phyloP scores from a whole-genome alignment of 306 rosid species.

The Sophora flavescens region DNA sequence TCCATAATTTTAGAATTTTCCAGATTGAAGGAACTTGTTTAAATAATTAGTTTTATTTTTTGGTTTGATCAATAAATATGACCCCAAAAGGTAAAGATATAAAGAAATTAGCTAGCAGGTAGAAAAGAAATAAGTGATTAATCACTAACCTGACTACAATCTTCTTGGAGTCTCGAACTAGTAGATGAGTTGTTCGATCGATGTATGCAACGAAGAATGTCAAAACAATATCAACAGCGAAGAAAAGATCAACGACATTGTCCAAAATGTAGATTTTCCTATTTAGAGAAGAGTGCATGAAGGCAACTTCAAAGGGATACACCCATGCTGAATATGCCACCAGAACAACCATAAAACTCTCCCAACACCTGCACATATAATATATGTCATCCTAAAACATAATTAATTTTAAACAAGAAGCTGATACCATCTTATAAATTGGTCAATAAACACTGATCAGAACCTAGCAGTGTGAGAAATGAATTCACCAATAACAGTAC shows the following conservation, averaged over 20 bases:
- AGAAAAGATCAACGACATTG: conserved; percentile 73
- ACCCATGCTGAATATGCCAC: conserved; percentile 89
- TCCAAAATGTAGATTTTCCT: conserved; percentile 59
- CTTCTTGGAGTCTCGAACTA: conserved; percentile 69
- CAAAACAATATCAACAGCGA: conserved; percentile 71
- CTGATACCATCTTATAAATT: no score
- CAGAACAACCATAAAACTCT: conserved; percentile 75
- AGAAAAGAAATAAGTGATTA: background rate
- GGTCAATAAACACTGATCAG: background rate
- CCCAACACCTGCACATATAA: conserved; percentile 73
- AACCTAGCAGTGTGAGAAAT: background rate
- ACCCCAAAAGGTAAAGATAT: background rate
- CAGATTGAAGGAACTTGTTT: background rate
- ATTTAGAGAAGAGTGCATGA: conserved; percentile 51
- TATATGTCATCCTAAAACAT: background rate
- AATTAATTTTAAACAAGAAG: background rate
- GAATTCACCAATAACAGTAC: conserved; percentile 4
- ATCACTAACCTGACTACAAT: conserved; percentile 66
- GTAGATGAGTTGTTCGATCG: conserved; percentile 71
- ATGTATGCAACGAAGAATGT: conserved; percentile 85
- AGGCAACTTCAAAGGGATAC: conserved; percentile 86
- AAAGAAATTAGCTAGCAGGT: background rate
- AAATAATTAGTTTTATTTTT: background rate
- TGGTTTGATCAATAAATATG: background rate
- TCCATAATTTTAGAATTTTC: conserved; percentile 30